Base-by-base conservation (phyloP, 192 early-diverging fungal genomes). In the Coemansia sp. region DNA sequence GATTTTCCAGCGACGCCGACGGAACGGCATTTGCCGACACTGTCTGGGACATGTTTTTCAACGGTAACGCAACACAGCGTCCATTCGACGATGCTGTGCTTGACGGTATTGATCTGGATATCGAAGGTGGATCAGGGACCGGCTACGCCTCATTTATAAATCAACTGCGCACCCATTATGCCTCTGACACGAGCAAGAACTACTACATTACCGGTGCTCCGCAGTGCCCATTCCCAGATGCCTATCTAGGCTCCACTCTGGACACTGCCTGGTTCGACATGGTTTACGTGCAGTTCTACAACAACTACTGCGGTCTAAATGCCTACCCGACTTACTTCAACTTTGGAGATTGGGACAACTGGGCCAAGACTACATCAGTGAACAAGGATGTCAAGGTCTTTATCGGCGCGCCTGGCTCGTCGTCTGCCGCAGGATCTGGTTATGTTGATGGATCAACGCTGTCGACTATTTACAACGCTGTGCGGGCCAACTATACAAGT, bases 251-350 rank as follows among this genome's bases (percentile, higher is more conserved):
- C 14, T 78, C 79, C 15, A 83, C 87, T 3, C 70, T 88, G 59
- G 75, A 83, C 36, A 69, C 72, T 8, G 80, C 82, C 0, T 85
- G 83, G 79, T 84, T 89, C 55, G 86, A 89, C 67, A 67, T 85
- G 61, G 86, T 87, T 20, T 83, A 79, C 72, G 78, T 87, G 15
- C 86, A 89, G 54, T 87, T 87, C 67, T 89, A 87, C 72, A 88
- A 88, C 67, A 88, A 88, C 72, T 82, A 71, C 25, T 88, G 87
- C 57, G 80, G 83, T 13, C 72, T 84, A 14, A 65, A 81, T 31
- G 73, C 67, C n/a, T 86, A 75, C 44, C 59, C 70, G 2, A 85
- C 72, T 55, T 61, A 62, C 30, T 83, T 84, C 74, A 87, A 84
- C 66, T 86, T 81, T 59, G 74, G 75, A 10, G 64, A 72, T 13